These are phyloP conservation scores for Fusarium sp. DNA, from an alignment of 2,329 filamentous ascomycete species.

Conservation along the genomic window DNA sequence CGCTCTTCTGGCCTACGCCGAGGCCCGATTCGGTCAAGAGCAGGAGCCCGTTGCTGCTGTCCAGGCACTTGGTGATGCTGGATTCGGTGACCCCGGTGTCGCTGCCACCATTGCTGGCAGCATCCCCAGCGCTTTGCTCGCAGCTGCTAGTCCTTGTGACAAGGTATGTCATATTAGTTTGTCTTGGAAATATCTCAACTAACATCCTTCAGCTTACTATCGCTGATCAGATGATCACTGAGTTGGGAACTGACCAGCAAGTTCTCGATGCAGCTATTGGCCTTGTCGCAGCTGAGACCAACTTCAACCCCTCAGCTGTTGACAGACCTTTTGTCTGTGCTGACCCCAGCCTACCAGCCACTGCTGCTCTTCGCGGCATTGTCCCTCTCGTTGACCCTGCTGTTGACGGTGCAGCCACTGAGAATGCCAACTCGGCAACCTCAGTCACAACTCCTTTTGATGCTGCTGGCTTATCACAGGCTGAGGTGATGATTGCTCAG, in stretches of 20 bases:
- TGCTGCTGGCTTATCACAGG: slow-evolving; percentile 72
- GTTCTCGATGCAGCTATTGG: slow-evolving; percentile 71
- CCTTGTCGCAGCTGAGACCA: slow-evolving; percentile 76
- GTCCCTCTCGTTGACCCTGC: slow-evolving; percentile 75
- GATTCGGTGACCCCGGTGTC: slow-evolving; percentile 68
- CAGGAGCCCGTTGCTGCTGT: slow-evolving; percentile 68
- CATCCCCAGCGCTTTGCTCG: slow-evolving; percentile 72
- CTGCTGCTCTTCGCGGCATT: slow-evolving; percentile 71
- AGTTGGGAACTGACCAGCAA: slow-evolving; percentile 69
- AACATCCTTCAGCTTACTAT: slow-evolving; percentile 62
- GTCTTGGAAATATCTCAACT: slow-evolving; percentile 10
- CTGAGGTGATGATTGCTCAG: slow-evolving; percentile 70
- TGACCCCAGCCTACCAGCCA: slow-evolving; percentile 71
- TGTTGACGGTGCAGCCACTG: slow-evolving; percentile 65
- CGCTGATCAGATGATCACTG: slow-evolving; percentile 72
- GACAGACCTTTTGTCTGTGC: slow-evolving; percentile 72
- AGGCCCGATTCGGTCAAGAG: slow-evolving; percentile 73
- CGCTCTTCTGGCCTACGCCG: slow-evolving; percentile 53
- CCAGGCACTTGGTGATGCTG: slow-evolving; percentile 56
- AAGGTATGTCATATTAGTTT: slow-evolving; percentile 57
- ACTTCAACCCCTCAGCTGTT: slow-evolving; percentile 76
- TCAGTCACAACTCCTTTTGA: slow-evolving; percentile 66
- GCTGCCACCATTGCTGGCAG: slow-evolving; percentile 73
- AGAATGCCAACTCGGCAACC: slow-evolving; percentile 69
- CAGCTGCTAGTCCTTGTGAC: slow-evolving; percentile 72